Base-by-base conservation (phyloP, 2,329 filamentous ascomycete species). In the Alternaria tenuissima region DNA sequence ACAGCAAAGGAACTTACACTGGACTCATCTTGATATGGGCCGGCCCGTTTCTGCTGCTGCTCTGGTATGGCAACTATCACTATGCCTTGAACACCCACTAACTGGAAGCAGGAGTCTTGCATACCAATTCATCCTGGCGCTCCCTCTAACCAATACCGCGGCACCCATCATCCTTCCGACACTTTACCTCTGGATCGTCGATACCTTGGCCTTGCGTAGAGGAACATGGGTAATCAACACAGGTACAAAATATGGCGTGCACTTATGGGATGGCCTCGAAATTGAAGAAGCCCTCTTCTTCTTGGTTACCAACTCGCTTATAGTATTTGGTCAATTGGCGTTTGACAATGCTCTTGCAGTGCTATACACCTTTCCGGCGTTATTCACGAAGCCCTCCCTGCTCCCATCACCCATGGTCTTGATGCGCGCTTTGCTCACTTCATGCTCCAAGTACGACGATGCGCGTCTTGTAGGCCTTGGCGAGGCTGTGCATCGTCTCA, bases 211-310 rank as follows among this genome's bases (percentile, higher is more conserved):
- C 1, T 73, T 93, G 52, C 84, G 84, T 41, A 81, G 88, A 38
- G 90, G 91, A 7, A 92, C 89, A 0, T 93, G 90, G 91, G 84
- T 87, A 1, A 92, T 93, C 51, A 86, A 86, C 61, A 80, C 82
- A 5, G 87, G 86, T 0, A 93, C 90, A 0, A 92, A 92, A 69
- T 82, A 90, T 11, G 87, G 85, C 0, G 70, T 86, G 39, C 82
- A 87, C 48, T 65, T 92, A 0, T 92, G 88, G 84, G 84, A 86
- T 2, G 84, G 84, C 7, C 76, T 93, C 30, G 91, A 93, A 52
- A 82, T 92, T 20, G 91, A 93, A 78, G 91, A 93, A 73, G 90
- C 89, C 0, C 66, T 90, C 7, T 93, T 93, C 80, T 93, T 93
- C 76, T 79, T 92, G 4, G 77, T 86, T 4, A 92, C 89, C 2